phyloP scores from a whole-genome alignment of 371 early-diverging fungal genomes.

The Mucor sp. region DNA sequence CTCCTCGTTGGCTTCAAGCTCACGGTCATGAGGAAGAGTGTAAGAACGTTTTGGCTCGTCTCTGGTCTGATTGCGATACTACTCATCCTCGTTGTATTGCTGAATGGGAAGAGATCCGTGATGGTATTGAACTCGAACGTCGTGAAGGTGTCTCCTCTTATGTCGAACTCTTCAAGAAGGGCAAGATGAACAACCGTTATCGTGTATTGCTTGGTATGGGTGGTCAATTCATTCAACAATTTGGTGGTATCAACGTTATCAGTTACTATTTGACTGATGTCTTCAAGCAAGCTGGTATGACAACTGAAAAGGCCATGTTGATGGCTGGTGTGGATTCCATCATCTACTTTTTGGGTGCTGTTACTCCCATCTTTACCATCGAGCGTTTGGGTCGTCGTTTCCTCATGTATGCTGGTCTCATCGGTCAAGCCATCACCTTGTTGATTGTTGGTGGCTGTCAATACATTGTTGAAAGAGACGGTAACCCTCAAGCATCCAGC shows the following conservation, averaged over 20 bases:
- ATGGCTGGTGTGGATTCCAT: constrained; percentile 53
- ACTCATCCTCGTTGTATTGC: constrained; percentile 34
- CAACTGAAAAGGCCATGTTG: constrained; percentile 42
- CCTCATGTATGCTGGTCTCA: constrained; percentile 43
- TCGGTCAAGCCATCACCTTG: constrained; percentile 40
- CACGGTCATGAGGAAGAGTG: constrained; percentile 41
- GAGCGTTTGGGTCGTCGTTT: constrained; percentile 48
- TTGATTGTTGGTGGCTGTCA: constrained; percentile 47
- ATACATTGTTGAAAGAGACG: constrained; percentile 29
- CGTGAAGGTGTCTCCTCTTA: constrained; percentile 44
- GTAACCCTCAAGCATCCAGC: constrained; percentile 34
- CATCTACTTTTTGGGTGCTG: constrained; percentile 53
- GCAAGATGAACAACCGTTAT: constrained; percentile 44
- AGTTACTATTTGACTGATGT: constrained; percentile 50
- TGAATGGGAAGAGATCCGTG: constrained; percentile 44
- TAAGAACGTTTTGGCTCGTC: constrained; percentile 42
- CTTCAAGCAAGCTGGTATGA: constrained; percentile 48
- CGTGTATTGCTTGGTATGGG: constrained; percentile 45
- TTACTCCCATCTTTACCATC: constrained; percentile 50
- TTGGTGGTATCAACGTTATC: constrained; percentile 48
- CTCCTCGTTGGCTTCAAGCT: constrained; percentile 60
- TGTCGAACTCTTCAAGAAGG: constrained; percentile 40
- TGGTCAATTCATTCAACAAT: constrained; percentile 49
- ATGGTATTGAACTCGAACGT: constrained; percentile 42
- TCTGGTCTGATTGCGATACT: constrained; percentile 35